Percentiles rank a stretch among this genome's conserved stretches.
Conservation (phyloP, 805 yeast genomes). For the Suhomyces sp. region DNA sequence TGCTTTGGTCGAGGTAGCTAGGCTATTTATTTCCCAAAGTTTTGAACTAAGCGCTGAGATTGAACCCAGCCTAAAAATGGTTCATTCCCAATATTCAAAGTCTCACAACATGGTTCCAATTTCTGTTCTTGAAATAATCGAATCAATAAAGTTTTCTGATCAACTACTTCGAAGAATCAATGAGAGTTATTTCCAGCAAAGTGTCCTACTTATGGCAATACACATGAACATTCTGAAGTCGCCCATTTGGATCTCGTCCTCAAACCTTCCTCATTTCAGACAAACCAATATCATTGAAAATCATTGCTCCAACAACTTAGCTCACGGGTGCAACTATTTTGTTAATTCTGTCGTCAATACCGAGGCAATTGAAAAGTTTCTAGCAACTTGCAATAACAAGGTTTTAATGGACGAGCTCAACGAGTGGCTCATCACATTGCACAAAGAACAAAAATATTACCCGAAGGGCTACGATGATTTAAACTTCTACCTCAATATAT, state of each 20-base stretch:
- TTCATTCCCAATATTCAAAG: constrained; percentile 22
- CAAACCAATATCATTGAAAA: constrained; percentile 15
- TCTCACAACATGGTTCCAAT: constrained; percentile 11
- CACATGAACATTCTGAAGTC: constrained; percentile 24
- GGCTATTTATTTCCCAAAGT: constrained; percentile 22
- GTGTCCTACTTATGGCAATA: constrained; percentile 26
- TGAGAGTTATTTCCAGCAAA: constrained; percentile 25
- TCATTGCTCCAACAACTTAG: constrained; percentile 26
- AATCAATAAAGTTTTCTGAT: constrained; percentile 14
- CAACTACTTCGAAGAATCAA: constrained; percentile 6
- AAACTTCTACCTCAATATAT: constrained; percentile 23
- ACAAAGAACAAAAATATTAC: constrained; percentile 8
- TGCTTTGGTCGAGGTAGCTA: constrained; percentile 19
- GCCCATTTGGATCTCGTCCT: constrained; percentile 28
- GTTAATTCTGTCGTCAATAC: constrained; percentile 21
- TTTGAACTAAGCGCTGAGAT: constrained; percentile 11
- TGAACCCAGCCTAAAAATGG: constrained; percentile 14
- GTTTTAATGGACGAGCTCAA: constrained; percentile 13
- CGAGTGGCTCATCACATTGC: constrained; percentile 15
- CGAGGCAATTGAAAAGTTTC: constrained; percentile 11
- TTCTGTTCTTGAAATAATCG: constrained; percentile 13
- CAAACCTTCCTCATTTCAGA: constrained; percentile 8
- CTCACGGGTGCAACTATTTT: constrained; percentile 19
- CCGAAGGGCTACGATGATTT: constrained; percentile 24
- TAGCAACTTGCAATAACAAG: constrained; percentile 5